Base-by-base conservation (phyloP, 2,329 filamentous ascomycete species). In the Paecilomyces fulvus region DNA sequence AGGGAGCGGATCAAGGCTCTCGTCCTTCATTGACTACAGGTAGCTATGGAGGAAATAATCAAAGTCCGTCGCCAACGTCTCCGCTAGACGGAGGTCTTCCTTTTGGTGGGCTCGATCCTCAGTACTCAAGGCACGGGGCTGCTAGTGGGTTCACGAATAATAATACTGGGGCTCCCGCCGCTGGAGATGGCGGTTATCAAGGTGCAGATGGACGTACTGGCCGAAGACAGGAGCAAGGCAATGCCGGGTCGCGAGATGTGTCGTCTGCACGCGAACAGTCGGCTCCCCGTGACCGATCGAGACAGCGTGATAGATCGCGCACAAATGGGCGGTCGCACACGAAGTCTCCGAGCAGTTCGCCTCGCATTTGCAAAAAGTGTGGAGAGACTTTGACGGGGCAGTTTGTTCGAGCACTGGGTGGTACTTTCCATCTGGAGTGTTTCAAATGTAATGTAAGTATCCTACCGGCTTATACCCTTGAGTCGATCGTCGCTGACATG, bases 381-480 rank as follows among this genome's bases (percentile, higher is more conserved):
- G 85, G 86, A 61, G 88, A 92, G 71, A 81, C 87, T 55, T 79
- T 99, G 71, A 95, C 90, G 1, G 94, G 94, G 49, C 94, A 99
- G 74, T 99, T 97, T 71, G 94, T 99, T 61, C 85, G 94, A 66
- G 94, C 94, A 50, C 77, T 99, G 55, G 90, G 92, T 55, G 92
- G 91, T 57, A 97, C 92, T 54, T 99, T 90, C 72, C 94, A 99
- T 77, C 77, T 99, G 63, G 92, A 99, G 73, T 99, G 94, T 80
- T 99, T 99, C 76, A 95, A 90, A 71, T 99, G 94, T 74, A 84
- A 90, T 76, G 92, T 96, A 83, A 77, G 85, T 81, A 48, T 12
- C 17, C 20, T 20, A 10, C 12, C 8, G 20, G 10, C 12, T 33
- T 55, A 52, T 49, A 55, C 53, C 49, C 51, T 21, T 37, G 37